phyloP scores from a whole-genome alignment of 768 basidiomycete species.

The Pisolithus albus region DNA sequence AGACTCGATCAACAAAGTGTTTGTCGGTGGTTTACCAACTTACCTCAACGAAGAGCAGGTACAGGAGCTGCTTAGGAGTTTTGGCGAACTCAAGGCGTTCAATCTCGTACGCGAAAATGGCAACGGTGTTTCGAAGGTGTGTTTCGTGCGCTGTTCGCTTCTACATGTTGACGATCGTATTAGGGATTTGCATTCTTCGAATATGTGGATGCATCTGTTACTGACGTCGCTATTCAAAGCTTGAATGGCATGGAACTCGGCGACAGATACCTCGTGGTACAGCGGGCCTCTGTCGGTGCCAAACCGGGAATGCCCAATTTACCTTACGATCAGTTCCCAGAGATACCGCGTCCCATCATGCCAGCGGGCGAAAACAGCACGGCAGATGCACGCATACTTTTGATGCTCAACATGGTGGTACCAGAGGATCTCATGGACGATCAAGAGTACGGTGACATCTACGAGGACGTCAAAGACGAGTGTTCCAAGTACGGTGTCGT shows the following conservation, averaged over 20 bases:
- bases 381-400: constrained; percentile 72
- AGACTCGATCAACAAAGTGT: constrained; percentile 96
- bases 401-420: constrained; percentile 99
- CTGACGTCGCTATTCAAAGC: constrained; percentile 93
- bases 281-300: constrained; percentile 92
- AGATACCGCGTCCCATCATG: constrained; percentile 83
- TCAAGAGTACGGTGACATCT: constrained; percentile 87
- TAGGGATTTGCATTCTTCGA: constrained; percentile 99
- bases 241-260: constrained; percentile 98
- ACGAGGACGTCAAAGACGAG: constrained; percentile 92
- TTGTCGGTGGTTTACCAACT: constrained; percentile 81
- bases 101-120: constrained; percentile 95
- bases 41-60: constrained; percentile 99
- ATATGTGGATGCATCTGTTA: constrained; percentile 83
- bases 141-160: not conserved
- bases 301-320: constrained; percentile 62
- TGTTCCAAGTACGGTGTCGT: constrained; percentile 75
- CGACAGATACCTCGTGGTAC: constrained; percentile 91
- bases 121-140: constrained; percentile 81
- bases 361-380: constrained; percentile 66
- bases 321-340: constrained; percentile 75
- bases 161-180: not conserved
- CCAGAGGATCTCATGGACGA: constrained; percentile 87
- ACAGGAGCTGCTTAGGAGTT: constrained; percentile 94
- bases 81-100: constrained; percentile 96